Conservation (phyloP, 495 filamentous ascomycete genomes). For the Neurospora discreta region DNA sequence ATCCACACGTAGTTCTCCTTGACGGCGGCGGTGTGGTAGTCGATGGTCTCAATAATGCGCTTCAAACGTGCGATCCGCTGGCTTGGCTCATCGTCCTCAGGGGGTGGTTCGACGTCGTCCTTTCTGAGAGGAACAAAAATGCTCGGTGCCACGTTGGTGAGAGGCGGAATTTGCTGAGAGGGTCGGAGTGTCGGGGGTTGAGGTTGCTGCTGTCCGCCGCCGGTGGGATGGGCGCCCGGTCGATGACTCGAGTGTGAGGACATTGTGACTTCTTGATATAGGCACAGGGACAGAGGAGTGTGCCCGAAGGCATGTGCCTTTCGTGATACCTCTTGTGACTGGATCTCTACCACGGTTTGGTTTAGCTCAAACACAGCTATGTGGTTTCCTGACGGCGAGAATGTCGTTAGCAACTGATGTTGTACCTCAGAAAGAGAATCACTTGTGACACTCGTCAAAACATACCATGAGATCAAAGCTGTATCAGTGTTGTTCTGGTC, state of each 20-base stretch:
- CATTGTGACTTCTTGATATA: background rate
- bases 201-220: slow-evolving; percentile 1
- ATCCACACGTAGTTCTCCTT: slow-evolving; percentile 32
- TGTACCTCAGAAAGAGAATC: background rate
- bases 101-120: slow-evolving; percentile 20
- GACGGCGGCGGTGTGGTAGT: slow-evolving; percentile 29
- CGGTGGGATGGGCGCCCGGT: background rate
- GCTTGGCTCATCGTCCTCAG: slow-evolving; percentile 8
- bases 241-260: background rate
- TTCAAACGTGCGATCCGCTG: slow-evolving; percentile 22
- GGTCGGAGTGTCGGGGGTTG: background rate
- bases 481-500: background rate
- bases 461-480: background rate
- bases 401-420: background rate
- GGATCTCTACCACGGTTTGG: background rate
- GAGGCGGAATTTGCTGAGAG: slow-evolving; percentile 21
- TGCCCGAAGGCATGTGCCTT: background rate
- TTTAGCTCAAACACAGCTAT: background rate
- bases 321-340: background rate
- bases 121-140: slow-evolving; percentile 33
- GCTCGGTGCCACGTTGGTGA: slow-evolving; percentile 22
- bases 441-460: background rate
- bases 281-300: background rate
- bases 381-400: background rate
- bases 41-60: slow-evolving; percentile 27